Conservation (phyloP, 495 filamentous ascomycete genomes). For the Bathelium albidoporum region DNA sequence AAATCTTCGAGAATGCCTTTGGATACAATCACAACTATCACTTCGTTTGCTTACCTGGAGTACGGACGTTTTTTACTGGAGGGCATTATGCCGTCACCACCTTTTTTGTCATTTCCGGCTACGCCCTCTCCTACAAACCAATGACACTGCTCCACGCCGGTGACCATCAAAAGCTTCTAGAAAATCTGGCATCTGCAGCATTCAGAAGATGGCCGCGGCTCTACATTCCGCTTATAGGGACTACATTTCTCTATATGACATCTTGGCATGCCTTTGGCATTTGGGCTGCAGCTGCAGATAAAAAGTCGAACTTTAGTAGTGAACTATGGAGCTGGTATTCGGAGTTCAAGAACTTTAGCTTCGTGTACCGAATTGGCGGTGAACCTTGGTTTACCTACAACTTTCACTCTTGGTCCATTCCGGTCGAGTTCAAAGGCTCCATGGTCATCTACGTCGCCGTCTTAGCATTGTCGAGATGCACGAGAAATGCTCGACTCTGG, state of each 20-base stretch:
- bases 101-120: conserved; percentile 21
- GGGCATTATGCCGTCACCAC: conserved; percentile 45
- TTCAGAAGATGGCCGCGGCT: conserved; percentile 41
- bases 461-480: conserved; percentile 11
- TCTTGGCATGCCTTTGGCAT: conserved; percentile 42
- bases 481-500: conserved; percentile 9
- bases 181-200: conserved; percentile 34
- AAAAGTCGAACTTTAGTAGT: conserved; percentile 30
- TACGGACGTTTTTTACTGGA: conserved; percentile 36
- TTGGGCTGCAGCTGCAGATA: conserved; percentile 27
- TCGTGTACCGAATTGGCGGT: conserved; percentile 40
- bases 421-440: conserved; percentile 17
- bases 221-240: conserved; percentile 36
- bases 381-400: conserved; percentile 40
- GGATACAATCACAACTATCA: conserved; percentile 25
- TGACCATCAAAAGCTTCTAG: conserved; percentile 28
- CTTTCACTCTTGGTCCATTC: conserved; percentile 22
- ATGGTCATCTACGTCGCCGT: conserved; percentile 14
- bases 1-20: conserved; percentile 27
- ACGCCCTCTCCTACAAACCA: conserved; percentile 42
- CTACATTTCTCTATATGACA: conserved; percentile 40
- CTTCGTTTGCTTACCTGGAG: conserved; percentile 33
- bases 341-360: conserved; percentile 52
- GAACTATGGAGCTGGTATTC: conserved; percentile 46
- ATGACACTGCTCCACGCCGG: conserved; percentile 39